phyloP scores from a whole-genome alignment of 148 eudicot genomes.

The Rhododendron simsii region DNA sequence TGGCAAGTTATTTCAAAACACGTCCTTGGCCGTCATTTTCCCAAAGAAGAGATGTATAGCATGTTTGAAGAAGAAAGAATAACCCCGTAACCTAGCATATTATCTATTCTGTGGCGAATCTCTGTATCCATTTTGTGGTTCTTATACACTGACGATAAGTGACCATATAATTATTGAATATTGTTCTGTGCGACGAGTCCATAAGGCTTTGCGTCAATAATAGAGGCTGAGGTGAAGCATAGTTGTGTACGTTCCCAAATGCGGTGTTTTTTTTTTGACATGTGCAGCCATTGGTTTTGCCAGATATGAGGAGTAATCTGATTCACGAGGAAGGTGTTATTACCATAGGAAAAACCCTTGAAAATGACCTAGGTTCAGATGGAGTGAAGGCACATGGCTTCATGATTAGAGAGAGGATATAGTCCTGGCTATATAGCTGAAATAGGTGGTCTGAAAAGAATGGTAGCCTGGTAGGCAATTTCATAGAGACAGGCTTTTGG shows the following conservation, averaged over 20 bases:
- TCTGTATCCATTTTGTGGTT: not conserved
- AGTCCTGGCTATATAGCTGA: not conserved
- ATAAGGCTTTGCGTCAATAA: not conserved
- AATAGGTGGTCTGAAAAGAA: not conserved
- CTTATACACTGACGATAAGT: not conserved
- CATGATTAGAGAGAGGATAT: not conserved
- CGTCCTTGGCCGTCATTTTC: no score
- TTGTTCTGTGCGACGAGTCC: not conserved
- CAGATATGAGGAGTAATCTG: not conserved
- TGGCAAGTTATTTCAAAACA: not conserved
- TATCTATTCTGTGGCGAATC: not conserved
- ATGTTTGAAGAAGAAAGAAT: not conserved
- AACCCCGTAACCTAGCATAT: not conserved
- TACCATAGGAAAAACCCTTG: no score
- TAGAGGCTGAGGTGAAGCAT: not conserved
- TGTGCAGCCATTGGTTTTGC: not conserved
- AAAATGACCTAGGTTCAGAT: not conserved
- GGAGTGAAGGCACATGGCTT: not conserved
- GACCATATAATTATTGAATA: not conserved
- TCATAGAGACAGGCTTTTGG: not conserved
- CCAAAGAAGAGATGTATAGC: not conserved
- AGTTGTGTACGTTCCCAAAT: no score
- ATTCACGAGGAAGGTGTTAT: not conserved
- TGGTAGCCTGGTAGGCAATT: not conserved
- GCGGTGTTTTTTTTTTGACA: not conserved